A percentile compares a stretch with the other conserved stretches of the same genome.
Evolutionary conservation across 768 basidiomycete genomes (phyloP).

Genomic region (Psilocybe cubensis): DNA sequence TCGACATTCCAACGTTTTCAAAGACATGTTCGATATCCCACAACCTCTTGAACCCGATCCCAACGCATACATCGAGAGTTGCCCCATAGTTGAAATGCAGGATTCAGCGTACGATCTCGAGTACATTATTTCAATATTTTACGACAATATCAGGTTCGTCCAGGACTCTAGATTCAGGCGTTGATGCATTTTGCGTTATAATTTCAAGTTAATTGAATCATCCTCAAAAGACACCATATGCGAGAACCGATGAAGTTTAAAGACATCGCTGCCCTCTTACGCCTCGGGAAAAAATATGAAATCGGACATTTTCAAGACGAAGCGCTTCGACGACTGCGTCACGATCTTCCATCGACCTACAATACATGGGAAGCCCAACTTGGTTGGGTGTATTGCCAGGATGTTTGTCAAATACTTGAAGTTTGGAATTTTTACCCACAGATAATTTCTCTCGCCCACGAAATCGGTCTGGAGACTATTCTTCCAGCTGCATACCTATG

Average conservation of each 20-base stretch:
- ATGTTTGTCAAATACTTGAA: neutral
- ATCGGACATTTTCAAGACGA: neutral
- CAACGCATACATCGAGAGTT: neutral
- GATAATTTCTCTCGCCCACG: no score
- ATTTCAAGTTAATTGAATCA: no score
- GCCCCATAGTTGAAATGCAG: neutral
- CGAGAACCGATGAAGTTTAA: neutral
- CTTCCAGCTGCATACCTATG: no score
- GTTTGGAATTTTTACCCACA: no score
- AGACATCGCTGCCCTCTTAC: neutral
- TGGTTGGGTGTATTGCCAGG: neutral
- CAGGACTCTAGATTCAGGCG: no score
- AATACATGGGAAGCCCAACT: no score
- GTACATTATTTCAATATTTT: neutral
- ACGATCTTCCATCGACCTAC: neutral
- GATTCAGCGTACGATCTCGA: neutral
- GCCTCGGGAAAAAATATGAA: constrained; percentile 1
- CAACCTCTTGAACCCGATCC: neutral
- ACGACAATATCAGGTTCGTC: neutral
- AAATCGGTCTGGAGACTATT: no score
- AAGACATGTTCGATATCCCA: neutral
- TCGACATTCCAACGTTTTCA: neutral
- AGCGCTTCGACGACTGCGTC: neutral
- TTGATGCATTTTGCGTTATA: no score
- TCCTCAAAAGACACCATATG: neutral